A percentile compares a stretch with the other conserved stretches of the same genome.
These are phyloP conservation scores for Kwoniella sp. DNA, from an alignment of 768 basidiomycete species.

Conservation along the genomic window DNA sequence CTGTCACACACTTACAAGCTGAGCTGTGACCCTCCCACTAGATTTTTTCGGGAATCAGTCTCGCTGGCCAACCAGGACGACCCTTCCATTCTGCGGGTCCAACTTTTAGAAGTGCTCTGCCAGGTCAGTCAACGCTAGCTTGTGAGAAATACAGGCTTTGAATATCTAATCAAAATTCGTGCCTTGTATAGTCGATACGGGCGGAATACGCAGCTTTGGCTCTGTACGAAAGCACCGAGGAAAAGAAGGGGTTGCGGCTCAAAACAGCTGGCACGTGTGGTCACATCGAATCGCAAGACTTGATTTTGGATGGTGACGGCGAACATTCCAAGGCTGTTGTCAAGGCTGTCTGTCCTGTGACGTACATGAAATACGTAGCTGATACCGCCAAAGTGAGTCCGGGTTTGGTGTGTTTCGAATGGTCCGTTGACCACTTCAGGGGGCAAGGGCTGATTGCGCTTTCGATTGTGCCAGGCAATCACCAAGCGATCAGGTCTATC, in stretches of 20 bases:
- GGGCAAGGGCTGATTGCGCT: not conserved
- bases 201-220: slow-evolving; percentile 43
- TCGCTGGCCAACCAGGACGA: slow-evolving; percentile 37
- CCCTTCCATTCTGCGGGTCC: slow-evolving; percentile 27
- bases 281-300: slow-evolving; percentile 28
- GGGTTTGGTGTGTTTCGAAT: not conserved
- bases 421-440: no score
- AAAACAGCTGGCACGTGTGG: slow-evolving; percentile 28
- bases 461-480: slow-evolving; percentile 4
- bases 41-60: slow-evolving; percentile 36
- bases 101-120: slow-evolving; percentile 13
- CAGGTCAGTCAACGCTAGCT: not conserved
- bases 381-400: slow-evolving; percentile 34
- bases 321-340: no score
- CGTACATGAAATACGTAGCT: slow-evolving; percentile 33
- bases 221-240: slow-evolving; percentile 7
- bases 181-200: slow-evolving; percentile 20
- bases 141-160: no score
- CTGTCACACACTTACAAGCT: no score
- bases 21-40: not conserved
- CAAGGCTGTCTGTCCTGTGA: slow-evolving; percentile 22
- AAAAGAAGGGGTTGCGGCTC: slow-evolving; percentile 12
- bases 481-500: not conserved
- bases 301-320: slow-evolving; percentile 22
- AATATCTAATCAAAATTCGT: not conserved